Evolutionary conservation across 139 green algal genomes (phyloP), one percentile per base, ranked within the genome.

Genomic region (Closterium sp.): DNA sequence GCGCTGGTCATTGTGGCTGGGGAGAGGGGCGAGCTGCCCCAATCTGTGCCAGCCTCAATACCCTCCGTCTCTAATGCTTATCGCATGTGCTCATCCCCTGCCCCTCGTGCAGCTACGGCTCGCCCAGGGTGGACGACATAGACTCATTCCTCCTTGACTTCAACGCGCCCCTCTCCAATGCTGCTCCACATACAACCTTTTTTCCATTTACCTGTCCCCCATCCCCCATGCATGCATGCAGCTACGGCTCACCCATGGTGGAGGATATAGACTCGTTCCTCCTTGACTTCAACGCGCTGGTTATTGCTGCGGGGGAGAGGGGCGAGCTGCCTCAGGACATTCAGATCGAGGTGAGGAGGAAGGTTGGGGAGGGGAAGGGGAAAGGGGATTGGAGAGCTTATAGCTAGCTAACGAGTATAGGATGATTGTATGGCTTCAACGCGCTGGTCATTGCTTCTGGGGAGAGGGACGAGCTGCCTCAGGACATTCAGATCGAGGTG

Each of bases 241-340:
- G 89, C 22, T 91, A 91, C 31, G 89, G 89, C 31, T 91, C 89
- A 13, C 89, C 89, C 17, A 91, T 31, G 31, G 32, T 91, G 29
- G 29, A 88, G 22, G 89, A 91, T 5, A 91, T 91, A 28, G 89
- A 91, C 22, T 38, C 79, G 7, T 91, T 91, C 84, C 31, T 45
- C 22, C 89, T 27, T 17, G 89, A 91, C 24, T 91, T 91, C 24
- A 85, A 91, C 27, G 30, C 73, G 21, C 30, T 88, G 73, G 24
- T 91, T 2, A 45, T 87, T 13, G 84, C 24, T 13, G 31, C 22
- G 5, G 31, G 22, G 21, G 38, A 38, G 31, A 88, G 38, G 24
- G 27, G 27, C 31, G 84, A 31, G 21, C 27, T 91, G 30, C 89
- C 89, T 19, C 31, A n/a, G 29, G 89, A 91, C 38, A 28, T 91